phyloP scores from a whole-genome alignment of 2,329 filamentous ascomycete genomes.

The Paecilomyces fulvus region DNA sequence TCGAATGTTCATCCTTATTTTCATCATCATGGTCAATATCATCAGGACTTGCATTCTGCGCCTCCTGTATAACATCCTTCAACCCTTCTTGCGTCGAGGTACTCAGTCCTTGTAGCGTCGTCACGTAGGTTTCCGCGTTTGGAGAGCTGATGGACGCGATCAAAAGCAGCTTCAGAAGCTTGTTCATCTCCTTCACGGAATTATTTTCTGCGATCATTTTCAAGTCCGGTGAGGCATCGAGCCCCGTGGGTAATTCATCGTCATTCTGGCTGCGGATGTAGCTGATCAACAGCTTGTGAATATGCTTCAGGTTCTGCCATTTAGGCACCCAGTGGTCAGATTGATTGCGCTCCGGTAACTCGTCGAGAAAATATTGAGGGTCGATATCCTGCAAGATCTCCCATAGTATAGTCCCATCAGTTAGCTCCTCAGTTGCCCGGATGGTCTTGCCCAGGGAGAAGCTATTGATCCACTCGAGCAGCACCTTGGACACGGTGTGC shows the following conservation, averaged over 20 bases:
- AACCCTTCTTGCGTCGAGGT: conserved; percentile 37
- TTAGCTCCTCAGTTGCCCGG: conserved; percentile 33
- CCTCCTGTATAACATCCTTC: conserved; percentile 40
- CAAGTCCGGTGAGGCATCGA: conserved; percentile 36
- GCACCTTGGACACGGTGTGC: conserved; percentile 36
- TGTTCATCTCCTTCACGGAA: conserved; percentile 35
- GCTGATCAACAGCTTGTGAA: conserved; percentile 37
- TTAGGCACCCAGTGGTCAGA: conserved; percentile 40
- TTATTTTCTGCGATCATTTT: conserved; percentile 38
- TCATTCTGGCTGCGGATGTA: conserved; percentile 40
- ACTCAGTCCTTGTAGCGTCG: conserved; percentile 36
- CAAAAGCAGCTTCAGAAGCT: conserved; percentile 56
- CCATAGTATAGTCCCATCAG: conserved; percentile 39
- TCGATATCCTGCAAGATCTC: conserved; percentile 42
- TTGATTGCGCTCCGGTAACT: conserved; percentile 36
- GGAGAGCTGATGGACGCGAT: conserved; percentile 55
- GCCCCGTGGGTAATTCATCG: conserved; percentile 33
- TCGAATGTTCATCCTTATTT: conserved; percentile 24
- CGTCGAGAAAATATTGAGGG: conserved; percentile 39
- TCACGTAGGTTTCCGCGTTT: conserved; percentile 47
- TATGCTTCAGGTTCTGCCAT: conserved; percentile 42
- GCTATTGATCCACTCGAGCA: conserved; percentile 42
- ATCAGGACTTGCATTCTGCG: conserved; percentile 33
- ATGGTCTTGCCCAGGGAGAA: conserved; percentile 36
- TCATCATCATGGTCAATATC: conserved; percentile 29